These are phyloP conservation scores for Puya raimondii DNA, from an alignment of 176 grass and related monocot species.

Conservation along the genomic window DNA sequence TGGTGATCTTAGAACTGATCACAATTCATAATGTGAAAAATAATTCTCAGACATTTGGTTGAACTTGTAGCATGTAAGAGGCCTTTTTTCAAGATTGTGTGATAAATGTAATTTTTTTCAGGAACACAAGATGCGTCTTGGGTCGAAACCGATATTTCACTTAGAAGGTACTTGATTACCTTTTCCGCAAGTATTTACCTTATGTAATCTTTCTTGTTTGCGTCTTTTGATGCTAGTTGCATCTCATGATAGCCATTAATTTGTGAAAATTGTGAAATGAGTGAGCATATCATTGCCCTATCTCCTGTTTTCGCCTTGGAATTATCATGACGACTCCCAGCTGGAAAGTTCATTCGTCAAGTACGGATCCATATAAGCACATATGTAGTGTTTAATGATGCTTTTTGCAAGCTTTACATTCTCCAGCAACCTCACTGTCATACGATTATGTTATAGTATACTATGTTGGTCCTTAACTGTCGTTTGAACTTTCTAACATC, in stretches of 20 bases:
- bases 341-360: background rate
- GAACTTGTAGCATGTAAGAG: background rate
- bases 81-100: background rate
- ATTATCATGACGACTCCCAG: background rate
- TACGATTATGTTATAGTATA: background rate
- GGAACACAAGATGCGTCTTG: slow-evolving; percentile 98
- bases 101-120: slow-evolving; percentile 14
- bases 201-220: slow-evolving; percentile 11
- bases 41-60: too few species aligned
- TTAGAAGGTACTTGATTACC: slow-evolving; percentile 53
- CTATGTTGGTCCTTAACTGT: background rate
- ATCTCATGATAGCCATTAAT: background rate
- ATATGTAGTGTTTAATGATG: too few species aligned
- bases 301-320: background rate
- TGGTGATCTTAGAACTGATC: too few species aligned
- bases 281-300: background rate
- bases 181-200: slow-evolving; percentile 1
- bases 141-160: slow-evolving; percentile 88
- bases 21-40: too few species aligned
- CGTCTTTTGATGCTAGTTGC: background rate
- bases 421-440: background rate
- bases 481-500: background rate
- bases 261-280: background rate
- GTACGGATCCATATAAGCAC: too few species aligned
- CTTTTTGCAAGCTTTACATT: too few species aligned